phyloP scores from a whole-genome alignment of 345 rosid genomes.

The Syzygium grande region DNA sequence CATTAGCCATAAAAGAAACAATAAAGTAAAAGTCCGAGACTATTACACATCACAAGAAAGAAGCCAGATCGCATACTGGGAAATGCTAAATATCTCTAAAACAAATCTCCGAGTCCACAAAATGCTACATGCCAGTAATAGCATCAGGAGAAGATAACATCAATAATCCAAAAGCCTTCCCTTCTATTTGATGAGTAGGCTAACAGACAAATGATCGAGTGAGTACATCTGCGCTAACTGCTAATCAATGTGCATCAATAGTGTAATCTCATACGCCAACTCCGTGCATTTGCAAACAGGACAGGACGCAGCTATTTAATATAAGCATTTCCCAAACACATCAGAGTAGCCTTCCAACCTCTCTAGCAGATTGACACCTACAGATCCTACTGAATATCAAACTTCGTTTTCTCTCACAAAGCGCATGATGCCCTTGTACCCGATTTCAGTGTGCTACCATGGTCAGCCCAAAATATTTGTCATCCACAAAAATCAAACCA shows the following conservation, averaged over 20 bases:
- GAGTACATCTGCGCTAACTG: background rate
- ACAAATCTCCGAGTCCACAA: background rate
- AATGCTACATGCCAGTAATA: rapidly evolving
- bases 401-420: background rate
- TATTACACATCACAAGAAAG: background rate
- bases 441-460: background rate
- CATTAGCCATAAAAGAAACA: background rate
- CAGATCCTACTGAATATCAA: background rate
- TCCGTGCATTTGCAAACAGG: background rate
- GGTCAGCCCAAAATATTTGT: background rate
- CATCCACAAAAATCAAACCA: background rate
- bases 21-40: background rate
- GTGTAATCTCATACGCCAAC: background rate
- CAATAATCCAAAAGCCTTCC: background rate
- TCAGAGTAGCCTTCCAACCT: background rate
- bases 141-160: background rate
- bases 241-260: background rate
- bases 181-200: background rate
- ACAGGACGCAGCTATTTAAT: background rate
- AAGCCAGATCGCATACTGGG: background rate
- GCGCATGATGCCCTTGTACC: background rate
- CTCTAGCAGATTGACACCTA: background rate
- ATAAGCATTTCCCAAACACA: background rate
- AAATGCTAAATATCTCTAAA: background rate
- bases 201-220: background rate